Evolutionary conservation across 805 yeast species (phyloP).

Genomic region (Yarrowia sp.): DNA sequence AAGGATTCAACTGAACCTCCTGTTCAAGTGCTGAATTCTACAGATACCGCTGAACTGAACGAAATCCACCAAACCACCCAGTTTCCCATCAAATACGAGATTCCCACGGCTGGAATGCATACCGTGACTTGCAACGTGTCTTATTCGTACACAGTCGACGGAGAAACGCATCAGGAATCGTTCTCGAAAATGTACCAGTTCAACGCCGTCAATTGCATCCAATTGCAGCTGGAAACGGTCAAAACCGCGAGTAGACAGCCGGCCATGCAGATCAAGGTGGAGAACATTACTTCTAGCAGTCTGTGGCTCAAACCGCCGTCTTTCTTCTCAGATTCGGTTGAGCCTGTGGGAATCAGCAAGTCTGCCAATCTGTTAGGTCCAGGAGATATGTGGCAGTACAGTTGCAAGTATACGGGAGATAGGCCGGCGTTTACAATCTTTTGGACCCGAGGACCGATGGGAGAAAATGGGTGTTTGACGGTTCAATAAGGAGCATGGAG

Average conservation of each 20-base stretch:
- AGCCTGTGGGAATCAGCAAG: constrained; percentile 12
- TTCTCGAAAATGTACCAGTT: constrained; percentile 34
- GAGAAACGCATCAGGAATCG: constrained; percentile 1
- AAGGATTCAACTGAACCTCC: constrained; percentile 22
- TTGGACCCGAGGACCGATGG: constrained; percentile 34
- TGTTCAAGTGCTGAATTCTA: constrained; percentile 9
- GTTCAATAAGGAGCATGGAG: background rate
- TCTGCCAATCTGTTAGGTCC: constrained; percentile 4
- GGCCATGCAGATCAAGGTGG: constrained; percentile 31
- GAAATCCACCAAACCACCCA: constrained; percentile 30
- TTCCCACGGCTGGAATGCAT: constrained; percentile 28
- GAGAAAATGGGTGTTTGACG: constrained; percentile 19
- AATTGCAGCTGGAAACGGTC: constrained; percentile 28
- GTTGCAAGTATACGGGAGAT: constrained; percentile 22
- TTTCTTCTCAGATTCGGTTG: constrained; percentile 13
- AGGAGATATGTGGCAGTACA: constrained; percentile 29
- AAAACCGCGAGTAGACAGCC: constrained; percentile 16
- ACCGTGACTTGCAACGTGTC: constrained; percentile 25
- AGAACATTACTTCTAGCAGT: constrained; percentile 20
- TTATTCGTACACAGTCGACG: constrained; percentile 10
- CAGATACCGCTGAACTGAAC: constrained; percentile 31
- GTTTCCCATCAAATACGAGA: constrained; percentile 34
- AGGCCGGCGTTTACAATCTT: constrained; percentile 28
- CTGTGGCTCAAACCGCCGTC: constrained; percentile 35
- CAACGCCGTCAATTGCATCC: constrained; percentile 34